These are phyloP conservation scores for Trichoderma breve DNA, from an alignment of 2,329 filamentous ascomycete species.

Conservation along the genomic window DNA sequence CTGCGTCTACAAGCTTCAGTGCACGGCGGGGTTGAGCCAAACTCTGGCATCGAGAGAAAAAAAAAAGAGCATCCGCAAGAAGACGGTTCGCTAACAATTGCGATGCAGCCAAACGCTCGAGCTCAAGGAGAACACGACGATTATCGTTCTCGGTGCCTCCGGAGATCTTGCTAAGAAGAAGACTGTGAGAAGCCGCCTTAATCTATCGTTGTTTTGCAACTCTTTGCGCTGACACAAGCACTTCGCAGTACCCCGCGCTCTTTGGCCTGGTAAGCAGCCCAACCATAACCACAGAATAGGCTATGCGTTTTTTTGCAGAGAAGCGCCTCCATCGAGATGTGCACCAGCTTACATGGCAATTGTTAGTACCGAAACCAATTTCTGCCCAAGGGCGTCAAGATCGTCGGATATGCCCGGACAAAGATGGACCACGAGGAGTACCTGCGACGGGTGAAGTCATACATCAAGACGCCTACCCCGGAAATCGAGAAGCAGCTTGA, in stretches of 20 bases:
- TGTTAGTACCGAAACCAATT: conserved; percentile 98
- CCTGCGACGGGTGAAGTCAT: conserved; percentile 89
- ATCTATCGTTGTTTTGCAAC: conserved; percentile 14
- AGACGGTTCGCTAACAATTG: conserved; percentile 17
- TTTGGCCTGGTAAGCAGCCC: conserved; percentile 80
- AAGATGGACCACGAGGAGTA: conserved; percentile 99
- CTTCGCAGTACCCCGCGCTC: conserved; percentile 80
- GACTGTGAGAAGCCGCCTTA: conserved; percentile 62
- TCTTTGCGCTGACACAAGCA: conserved; percentile 15
- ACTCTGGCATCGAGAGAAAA: background rate
- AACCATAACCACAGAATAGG: background rate
- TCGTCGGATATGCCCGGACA: conserved; percentile 97
- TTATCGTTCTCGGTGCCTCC: conserved; percentile 93
- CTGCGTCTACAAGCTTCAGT: conserved; percentile 14
- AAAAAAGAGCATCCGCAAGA: background rate
- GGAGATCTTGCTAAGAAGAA: conserved; percentile 99
- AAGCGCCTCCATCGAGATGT: background rate
- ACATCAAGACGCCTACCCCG: conserved; percentile 98
- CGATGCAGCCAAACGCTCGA: conserved; percentile 68
- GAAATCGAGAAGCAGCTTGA: conserved; percentile 94
- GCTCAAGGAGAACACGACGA: conserved; percentile 97
- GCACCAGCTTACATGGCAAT: conserved; percentile 22
- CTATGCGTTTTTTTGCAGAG: background rate
- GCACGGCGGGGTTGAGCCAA: conserved; percentile 17
- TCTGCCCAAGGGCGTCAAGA: conserved; percentile 92